phyloP scores from a whole-genome alignment of 2,329 filamentous ascomycete genomes.

The Rhinocladiella similis region DNA sequence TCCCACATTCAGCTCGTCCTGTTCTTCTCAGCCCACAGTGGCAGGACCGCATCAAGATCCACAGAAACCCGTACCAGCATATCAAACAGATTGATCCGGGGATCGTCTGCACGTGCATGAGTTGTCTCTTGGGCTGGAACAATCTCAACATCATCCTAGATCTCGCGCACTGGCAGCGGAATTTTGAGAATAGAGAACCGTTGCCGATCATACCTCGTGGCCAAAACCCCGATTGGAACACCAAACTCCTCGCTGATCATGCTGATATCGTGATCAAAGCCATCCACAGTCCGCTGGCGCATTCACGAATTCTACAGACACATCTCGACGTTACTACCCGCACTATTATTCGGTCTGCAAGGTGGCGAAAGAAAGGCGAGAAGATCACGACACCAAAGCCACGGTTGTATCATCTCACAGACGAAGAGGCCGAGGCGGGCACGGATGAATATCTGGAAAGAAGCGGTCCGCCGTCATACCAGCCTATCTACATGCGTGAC shows the following conservation, averaged over 20 bases:
- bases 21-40: slow-evolving; percentile 23
- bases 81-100: slow-evolving; percentile 26
- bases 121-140: slow-evolving; percentile 30
- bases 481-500: slow-evolving; percentile 28
- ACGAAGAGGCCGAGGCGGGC: slow-evolving; percentile 20
- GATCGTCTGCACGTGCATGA: slow-evolving; percentile 27
- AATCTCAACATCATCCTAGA: slow-evolving; percentile 29
- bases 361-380: slow-evolving; percentile 25
- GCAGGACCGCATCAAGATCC: slow-evolving; percentile 25
- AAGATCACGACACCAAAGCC: slow-evolving; percentile 16
- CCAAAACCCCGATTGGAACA: slow-evolving; percentile 27
- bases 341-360: slow-evolving; percentile 24
- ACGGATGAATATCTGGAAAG: slow-evolving; percentile 27
- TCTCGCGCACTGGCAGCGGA: slow-evolving; percentile 28
- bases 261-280: slow-evolving; percentile 25
- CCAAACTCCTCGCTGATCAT: slow-evolving; percentile 20
- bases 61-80: slow-evolving; percentile 29
- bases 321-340: slow-evolving; percentile 26
- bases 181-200: slow-evolving; percentile 27
- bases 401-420: slow-evolving; percentile 25
- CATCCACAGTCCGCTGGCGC: slow-evolving; percentile 22
- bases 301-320: slow-evolving; percentile 26
- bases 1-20: slow-evolving; percentile 19
- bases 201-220: slow-evolving; percentile 28
- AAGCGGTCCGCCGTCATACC: slow-evolving; percentile 27